Evolutionary conservation across 2,329 filamentous ascomycete species (phyloP), one percentile per base, ranked within the genome.

Genomic region (Elsinoe perseae): DNA sequence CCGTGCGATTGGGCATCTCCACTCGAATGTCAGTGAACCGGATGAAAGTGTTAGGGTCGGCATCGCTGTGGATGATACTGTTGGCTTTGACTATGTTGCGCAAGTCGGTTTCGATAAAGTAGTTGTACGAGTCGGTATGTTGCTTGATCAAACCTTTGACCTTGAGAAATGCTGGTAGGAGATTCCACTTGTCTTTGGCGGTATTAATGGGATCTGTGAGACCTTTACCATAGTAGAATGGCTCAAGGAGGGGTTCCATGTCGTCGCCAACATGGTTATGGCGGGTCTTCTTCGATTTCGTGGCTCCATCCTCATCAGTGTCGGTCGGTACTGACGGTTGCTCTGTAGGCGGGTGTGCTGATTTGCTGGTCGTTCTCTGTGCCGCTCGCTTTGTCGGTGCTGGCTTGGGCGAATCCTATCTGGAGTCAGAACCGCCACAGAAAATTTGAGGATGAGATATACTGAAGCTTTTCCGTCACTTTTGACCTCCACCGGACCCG

Each of bases 51-150:
- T 86, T 87, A 61, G 87, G 87, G 67, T 97, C 90, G 44, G 93
- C 87, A 76, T 97, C 92, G 71, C 91, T 95, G 63, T 87, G 83
- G 61, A 98, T 87, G 38, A 84, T 86, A 50, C 86, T 84, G 69
- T 96, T 97, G 53, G 92, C 88, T 68, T 89, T 85, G 62, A 98
- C 86, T 64, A 98, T 98, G 65, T 96, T 91, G 74, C 95, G 95
- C 70, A 98, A 84, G 69, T 97, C 91, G 57, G 95, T 87, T 64
- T 98, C 89, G 63, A 96, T 87, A 65, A 98, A 97, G 74, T 93
- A 95, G 74, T 98, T 96, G 79, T 95, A 98, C 21, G 93, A 97
- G 75, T 98, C 95, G 68, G 95, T 92, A 71, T 96, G 91, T 77
- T 97, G 92, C 72, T 96, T 96, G 54, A 96, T 91, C 57, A 96